Evolutionary conservation across 495 filamentous ascomycete species (phyloP).

Genomic region (Penicillium argentinense): DNA sequence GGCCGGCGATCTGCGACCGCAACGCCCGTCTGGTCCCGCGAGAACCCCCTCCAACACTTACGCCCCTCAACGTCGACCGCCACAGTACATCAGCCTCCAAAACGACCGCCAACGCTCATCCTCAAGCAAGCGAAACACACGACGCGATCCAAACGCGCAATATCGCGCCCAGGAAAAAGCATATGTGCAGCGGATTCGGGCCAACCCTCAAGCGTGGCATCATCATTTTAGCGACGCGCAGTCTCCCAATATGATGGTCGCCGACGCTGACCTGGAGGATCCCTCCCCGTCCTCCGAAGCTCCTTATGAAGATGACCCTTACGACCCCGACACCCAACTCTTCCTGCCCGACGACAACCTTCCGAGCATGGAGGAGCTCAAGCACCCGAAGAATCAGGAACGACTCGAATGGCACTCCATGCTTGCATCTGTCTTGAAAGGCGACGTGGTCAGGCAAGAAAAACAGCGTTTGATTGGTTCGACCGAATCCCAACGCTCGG

Average conservation of each 20-base stretch:
- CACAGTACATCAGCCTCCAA: slow-evolving; percentile 56
- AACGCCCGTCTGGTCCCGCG: slow-evolving; percentile 60
- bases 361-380: slow-evolving; percentile 83
- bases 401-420: slow-evolving; percentile 97
- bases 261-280: slow-evolving; percentile 85
- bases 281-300: slow-evolving; percentile 83
- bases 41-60: slow-evolving; percentile 73
- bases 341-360: slow-evolving; percentile 85
- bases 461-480: slow-evolving; percentile 91
- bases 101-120: slow-evolving; percentile 53
- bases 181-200: slow-evolving; percentile 73
- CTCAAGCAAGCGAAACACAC: slow-evolving; percentile 49
- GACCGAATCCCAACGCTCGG: slow-evolving; percentile 70
- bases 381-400: slow-evolving; percentile 85
- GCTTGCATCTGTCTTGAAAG: slow-evolving; percentile 91
- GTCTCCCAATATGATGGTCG: slow-evolving; percentile 61
- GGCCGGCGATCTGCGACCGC: slow-evolving; percentile 36
- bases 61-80: slow-evolving; percentile 70
- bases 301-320: slow-evolving; percentile 76
- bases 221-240: slow-evolving; percentile 75
- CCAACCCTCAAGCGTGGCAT: slow-evolving; percentile 64
- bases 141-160: slow-evolving; percentile 72
- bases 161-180: slow-evolving; percentile 80
- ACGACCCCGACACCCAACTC: slow-evolving; percentile 90
- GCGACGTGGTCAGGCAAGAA: slow-evolving; percentile 96